Percentiles rank a stretch among this genome's conserved stretches.
These are phyloP conservation scores for Diaporthe humulicola DNA, from an alignment of 2,329 filamentous ascomycete genomes.

Conservation along the genomic window DNA sequence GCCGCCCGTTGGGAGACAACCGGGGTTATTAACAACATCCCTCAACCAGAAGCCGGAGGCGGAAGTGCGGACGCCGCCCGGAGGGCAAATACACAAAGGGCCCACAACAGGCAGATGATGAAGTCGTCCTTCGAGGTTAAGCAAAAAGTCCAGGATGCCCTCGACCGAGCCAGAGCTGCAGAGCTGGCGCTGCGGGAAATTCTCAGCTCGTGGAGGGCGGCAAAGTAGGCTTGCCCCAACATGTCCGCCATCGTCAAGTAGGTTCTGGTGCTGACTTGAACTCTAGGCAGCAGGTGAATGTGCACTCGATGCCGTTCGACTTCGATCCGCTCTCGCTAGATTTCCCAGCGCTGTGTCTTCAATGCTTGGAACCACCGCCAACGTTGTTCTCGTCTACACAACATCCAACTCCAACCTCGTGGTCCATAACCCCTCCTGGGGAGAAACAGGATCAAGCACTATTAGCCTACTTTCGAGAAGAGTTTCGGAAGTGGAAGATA, in stretches of 20 bases:
- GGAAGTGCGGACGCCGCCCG: constrained; percentile 51
- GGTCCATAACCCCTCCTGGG: constrained; percentile 83
- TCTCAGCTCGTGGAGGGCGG: constrained; percentile 83
- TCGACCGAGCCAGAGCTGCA: constrained; percentile 85
- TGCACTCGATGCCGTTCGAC: constrained; percentile 73
- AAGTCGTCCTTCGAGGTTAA: constrained; percentile 75
- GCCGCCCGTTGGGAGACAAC: constrained; percentile 81
- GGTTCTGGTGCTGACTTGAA: constrained; percentile 9
- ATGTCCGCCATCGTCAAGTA: not conserved
- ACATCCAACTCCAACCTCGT: constrained; percentile 82
- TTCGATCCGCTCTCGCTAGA: constrained; percentile 89
- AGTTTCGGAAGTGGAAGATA: constrained; percentile 76
- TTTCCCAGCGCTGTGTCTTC: constrained; percentile 87
- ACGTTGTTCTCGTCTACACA: constrained; percentile 87
- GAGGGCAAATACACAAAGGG: constrained; percentile 54
- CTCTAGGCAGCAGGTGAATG: constrained; percentile 66
- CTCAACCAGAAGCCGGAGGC: constrained; percentile 57
- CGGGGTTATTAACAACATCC: constrained; percentile 82
- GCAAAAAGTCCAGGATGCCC: constrained; percentile 75
- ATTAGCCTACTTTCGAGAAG: constrained; percentile 73
- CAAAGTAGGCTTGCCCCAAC: constrained; percentile 73
- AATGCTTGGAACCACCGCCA: constrained; percentile 83
- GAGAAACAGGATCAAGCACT: constrained; percentile 81
- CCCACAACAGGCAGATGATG: constrained; percentile 63
- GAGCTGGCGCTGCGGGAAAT: constrained; percentile 89